Percentiles rank a stretch among this genome's conserved stretches.
Conservation (phyloP, 345 rosid species). For the Lumnitzera racemosa region DNA sequence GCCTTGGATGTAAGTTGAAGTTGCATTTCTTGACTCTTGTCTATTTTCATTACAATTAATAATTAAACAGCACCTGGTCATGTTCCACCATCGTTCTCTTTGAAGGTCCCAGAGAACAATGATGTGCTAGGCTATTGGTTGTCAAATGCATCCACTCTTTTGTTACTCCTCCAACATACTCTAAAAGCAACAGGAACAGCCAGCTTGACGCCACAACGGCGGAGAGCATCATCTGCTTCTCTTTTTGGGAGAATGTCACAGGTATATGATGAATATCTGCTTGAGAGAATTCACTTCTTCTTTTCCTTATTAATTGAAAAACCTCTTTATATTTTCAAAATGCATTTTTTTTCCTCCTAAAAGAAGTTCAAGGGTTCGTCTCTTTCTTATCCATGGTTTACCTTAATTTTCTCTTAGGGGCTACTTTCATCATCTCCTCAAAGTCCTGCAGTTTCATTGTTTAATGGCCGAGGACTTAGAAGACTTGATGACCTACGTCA, state of each 20-base stretch:
- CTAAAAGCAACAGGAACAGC: conserved; percentile 26
- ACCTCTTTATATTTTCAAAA: too few species aligned
- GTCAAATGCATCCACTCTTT: conserved; percentile 18
- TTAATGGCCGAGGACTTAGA: conserved; percentile 42
- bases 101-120: conserved; percentile 13
- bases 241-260: conserved; percentile 20
- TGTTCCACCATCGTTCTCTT: too few species aligned
- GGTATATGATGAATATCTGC: conserved; percentile 6
- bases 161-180: conserved; percentile 25
- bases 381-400: background rate
- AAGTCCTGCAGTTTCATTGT: conserved; percentile 39
- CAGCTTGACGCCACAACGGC: conserved; percentile 22
- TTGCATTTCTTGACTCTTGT: too few species aligned
- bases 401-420: conserved; percentile 23
- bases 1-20: conserved; percentile 57
- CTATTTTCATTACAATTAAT: too few species aligned
- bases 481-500: background rate
- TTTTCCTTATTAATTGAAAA: too few species aligned
- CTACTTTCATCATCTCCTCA: conserved; percentile 35
- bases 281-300: too few species aligned
- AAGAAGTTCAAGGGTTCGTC: too few species aligned
- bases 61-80: too few species aligned
- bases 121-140: conserved; percentile 24
- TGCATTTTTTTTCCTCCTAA: too few species aligned
- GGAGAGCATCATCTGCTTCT: conserved; percentile 18